Conservation (phyloP, 805 yeast species). For the Debaryomyces tyrocola region DNA sequence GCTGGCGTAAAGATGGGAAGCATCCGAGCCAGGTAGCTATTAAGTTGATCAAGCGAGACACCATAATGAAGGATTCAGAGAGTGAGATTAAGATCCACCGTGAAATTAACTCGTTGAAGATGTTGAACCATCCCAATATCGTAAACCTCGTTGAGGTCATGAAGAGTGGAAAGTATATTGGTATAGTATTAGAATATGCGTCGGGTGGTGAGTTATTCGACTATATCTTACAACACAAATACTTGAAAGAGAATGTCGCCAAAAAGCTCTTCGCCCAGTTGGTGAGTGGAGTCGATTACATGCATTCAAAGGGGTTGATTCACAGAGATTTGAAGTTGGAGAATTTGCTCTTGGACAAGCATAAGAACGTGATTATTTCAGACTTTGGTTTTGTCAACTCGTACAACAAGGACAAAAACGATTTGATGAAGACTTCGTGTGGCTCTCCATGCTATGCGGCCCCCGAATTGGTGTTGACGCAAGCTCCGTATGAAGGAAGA, state of each 20-base stretch:
- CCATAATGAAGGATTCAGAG: constrained; percentile 82
- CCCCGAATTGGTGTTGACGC: constrained; percentile 90
- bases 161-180: constrained; percentile 92
- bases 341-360: constrained; percentile 75
- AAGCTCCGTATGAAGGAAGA: constrained; percentile 83
- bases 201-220: constrained; percentile 97
- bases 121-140: constrained; percentile 89
- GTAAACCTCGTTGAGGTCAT: constrained; percentile 89
- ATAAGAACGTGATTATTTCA: constrained; percentile 80
- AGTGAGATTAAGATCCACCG: constrained; percentile 87
- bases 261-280: constrained; percentile 89
- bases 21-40: constrained; percentile 88
- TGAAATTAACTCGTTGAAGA: constrained; percentile 87
- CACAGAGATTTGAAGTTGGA: constrained; percentile 79
- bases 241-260: constrained; percentile 83
- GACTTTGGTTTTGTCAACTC: constrained; percentile 96
- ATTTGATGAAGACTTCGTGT: constrained; percentile 90
- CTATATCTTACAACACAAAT: constrained; percentile 82
- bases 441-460: constrained; percentile 99
- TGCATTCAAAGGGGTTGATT: constrained; percentile 77
- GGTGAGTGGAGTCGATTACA: constrained; percentile 88
- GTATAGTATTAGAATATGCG: constrained; percentile 94
- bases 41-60: constrained; percentile 84
- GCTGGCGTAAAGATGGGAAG: constrained; percentile 87
- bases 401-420: constrained; percentile 56